Base-by-base conservation (phyloP, 148 eudicot species). In the Persicaria maculosa region DNA sequence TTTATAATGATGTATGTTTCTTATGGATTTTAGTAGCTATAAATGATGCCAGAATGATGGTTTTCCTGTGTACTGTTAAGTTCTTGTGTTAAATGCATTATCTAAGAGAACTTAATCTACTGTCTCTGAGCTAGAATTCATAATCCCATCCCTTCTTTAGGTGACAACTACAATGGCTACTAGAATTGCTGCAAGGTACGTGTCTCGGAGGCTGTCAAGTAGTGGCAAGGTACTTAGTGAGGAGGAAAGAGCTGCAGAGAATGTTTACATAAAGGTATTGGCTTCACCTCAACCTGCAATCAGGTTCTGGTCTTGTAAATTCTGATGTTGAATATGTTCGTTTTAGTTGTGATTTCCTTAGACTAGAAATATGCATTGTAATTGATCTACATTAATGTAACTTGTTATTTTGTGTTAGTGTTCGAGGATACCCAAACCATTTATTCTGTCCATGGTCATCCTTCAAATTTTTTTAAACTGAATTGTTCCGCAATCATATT, bases 211-310 rank as follows among this genome's bases (percentile, higher is more conserved):
- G 84, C 77, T 95, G 62, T 92, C 93, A 62, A 88, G 97, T 65
- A 64, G 89, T 74, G 97, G 97, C 76, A 89, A 81, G 78, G 77
- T 95, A 44, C 89, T 95, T 4, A 80, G 94, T 68, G 97, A 95
- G 90, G 97, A 95, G 81, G 97, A 95, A 87, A 92, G 82, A 72
- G 99, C 99, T 85, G 99, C 99, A 48, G 99, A 95, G 77, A 95
- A 95, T 86, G 83, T 95, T 77, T 95, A 90, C 82, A 90, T 95
- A 47, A 95, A 95, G 96, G 99, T 95, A 71, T 43, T 71, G 15
- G 25, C 72, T 16, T 69, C 40, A 7, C 12, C 52, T 12, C 12
- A 48, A 62, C 31, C n/a, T 62, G n/a, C 31, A 25, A 62, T 62
- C 16, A 25, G 43, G 68, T 62, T 62, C 16, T 17, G 7, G 44